A percentile compares a stretch with the other conserved stretches of the same genome.
Conservation (phyloP, 2,329 filamentous ascomycete genomes). For the Ascochyta viciae-villosae region DNA sequence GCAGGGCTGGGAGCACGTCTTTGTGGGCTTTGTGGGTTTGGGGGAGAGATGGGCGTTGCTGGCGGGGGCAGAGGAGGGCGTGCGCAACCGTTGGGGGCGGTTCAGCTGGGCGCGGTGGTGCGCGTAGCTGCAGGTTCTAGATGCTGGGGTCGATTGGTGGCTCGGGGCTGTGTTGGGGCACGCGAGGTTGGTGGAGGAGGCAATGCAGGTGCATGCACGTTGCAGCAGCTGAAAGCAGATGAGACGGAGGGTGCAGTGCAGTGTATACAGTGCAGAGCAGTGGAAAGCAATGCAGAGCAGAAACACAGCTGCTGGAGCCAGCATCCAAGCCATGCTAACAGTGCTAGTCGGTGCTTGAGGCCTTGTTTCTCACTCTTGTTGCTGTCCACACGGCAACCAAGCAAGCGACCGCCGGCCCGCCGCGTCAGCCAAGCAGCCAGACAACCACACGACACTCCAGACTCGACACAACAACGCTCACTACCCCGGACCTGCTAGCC, state of each 20-base stretch:
- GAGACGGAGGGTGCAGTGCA: background rate
- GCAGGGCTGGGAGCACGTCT: background rate
- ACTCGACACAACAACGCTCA: background rate
- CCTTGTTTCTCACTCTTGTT: slow-evolving; percentile 1
- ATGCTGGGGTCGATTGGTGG: slow-evolving; percentile 3
- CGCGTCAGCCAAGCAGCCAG: slow-evolving; percentile 3
- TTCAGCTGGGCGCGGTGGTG: slow-evolving; percentile 3
- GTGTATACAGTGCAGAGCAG: background rate
- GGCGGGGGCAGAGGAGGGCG: background rate
- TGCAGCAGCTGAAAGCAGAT: background rate
- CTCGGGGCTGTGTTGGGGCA: slow-evolving; percentile 3
- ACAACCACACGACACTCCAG: background rate
- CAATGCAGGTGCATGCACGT: background rate
- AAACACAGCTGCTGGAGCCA: background rate
- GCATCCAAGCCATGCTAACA: too few species aligned
- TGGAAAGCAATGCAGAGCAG: background rate
- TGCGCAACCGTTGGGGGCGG: background rate
- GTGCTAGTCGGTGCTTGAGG: background rate
- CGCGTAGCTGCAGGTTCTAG: slow-evolving; percentile 16
- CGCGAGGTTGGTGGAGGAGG: background rate
- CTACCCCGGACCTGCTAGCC: background rate
- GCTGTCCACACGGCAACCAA: slow-evolving; percentile 22
- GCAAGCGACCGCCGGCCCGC: background rate
- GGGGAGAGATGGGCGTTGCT: background rate
- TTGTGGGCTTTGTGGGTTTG: background rate